phyloP scores from a whole-genome alignment of 257 asterid species.

The Rhazya stricta region DNA sequence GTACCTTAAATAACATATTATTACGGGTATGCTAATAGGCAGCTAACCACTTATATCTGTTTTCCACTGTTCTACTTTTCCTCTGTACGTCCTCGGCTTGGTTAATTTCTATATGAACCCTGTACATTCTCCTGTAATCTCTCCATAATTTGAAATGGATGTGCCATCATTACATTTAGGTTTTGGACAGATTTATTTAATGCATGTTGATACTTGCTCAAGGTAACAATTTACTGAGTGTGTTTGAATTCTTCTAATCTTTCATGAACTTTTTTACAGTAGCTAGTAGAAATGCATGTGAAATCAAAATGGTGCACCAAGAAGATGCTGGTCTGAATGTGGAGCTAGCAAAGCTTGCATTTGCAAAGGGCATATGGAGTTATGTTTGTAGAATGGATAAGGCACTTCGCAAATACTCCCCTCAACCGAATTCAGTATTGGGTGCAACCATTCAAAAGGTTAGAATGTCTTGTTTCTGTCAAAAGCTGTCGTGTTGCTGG shows the following conservation, averaged over 20 bases:
- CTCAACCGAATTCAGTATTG: slow-evolving; percentile 26
- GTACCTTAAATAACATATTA: background rate
- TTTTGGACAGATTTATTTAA: background rate
- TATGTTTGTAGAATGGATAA: slow-evolving; percentile 72
- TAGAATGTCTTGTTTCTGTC: slow-evolving; percentile 4
- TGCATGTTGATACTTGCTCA: background rate
- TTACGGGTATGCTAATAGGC: background rate
- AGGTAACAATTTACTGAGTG: background rate
- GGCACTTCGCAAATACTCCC: slow-evolving; percentile 64
- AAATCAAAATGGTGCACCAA: slow-evolving; percentile 89
- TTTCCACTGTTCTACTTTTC: background rate
- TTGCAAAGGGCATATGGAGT: slow-evolving; percentile 86
- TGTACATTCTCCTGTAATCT: background rate
- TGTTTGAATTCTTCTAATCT: slow-evolving; percentile 9
- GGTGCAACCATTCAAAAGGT: slow-evolving; percentile 59
- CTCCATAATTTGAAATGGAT: background rate
- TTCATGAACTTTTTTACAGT: slow-evolving; percentile 35
- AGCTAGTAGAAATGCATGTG: slow-evolving; percentile 84
- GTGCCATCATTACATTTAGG: background rate
- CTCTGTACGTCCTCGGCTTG: background rate
- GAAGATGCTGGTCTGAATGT: slow-evolving; percentile 89
- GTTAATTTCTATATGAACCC: background rate
- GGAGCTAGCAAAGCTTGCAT: slow-evolving; percentile 80
- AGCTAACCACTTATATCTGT: background rate
- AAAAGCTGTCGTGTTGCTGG: background rate